Base-by-base conservation (phyloP, 768 basidiomycete genomes). In the Gloeophyllum trabeum region DNA sequence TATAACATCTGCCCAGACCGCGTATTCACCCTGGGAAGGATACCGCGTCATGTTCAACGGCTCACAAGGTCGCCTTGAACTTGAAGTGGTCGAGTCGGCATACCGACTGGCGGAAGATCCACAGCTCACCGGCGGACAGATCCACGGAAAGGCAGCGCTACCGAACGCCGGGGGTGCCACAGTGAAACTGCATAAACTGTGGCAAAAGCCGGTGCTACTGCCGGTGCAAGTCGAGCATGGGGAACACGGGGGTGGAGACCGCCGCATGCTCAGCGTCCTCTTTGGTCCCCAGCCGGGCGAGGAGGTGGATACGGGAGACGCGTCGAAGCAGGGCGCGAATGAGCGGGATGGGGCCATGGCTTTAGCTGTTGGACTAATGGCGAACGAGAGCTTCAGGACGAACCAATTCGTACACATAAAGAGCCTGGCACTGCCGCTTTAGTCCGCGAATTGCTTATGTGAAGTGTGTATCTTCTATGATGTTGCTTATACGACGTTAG, bases 11-110 rank as follows among this genome's bases (percentile, higher is more conserved):
- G 30, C 2, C 26, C 21, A 64, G 61, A 67, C 65, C 12, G 64
- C 63, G 5, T 67, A 67, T 43, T 63, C 64, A 13, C 65, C 65
- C 14, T 66, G 64, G 66, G 64, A 68, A 51, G 70, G 70, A 4
- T 73, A 73, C 48, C 60, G 62, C 42, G 70, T 73, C 37, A 69
- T 69, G 64, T 70, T 72, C 59, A 72, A 73, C 53, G 70, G 71
- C 3, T 66, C 65, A n/a, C 59, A 62, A 14, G 71, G 72, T 6
- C 63, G 72, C 13, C 64, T 72, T 4, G 72, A 74, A 55, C 61
- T 72, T 13, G 67, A 68, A 44, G 70, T 71, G 24, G 69, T 71
- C 24, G 72, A 75, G 48, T 65, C 61, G 13, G 51, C 58, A 42
- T 64, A 54, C 47, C 61, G 64, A 2, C 48, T 60, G 14, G 58